Evolutionary conservation across 2,329 filamentous ascomycete species (phyloP).

Genomic region (Aureobasidium melanogenum): DNA sequence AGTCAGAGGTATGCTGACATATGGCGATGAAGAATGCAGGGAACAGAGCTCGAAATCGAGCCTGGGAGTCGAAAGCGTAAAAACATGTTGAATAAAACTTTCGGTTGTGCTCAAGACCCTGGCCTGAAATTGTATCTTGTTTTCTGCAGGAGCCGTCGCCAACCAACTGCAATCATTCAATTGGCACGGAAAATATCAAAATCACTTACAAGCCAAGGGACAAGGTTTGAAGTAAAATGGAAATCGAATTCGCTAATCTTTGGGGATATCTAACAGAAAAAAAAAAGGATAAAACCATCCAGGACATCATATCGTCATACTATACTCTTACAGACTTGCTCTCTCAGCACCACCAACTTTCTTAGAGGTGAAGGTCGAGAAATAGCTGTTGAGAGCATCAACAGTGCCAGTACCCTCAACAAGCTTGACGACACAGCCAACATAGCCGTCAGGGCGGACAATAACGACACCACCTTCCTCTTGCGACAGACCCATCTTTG

Average conservation of each 20-base stretch:
- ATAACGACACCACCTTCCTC: conserved; percentile 71
- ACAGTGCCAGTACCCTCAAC: conserved; percentile 70
- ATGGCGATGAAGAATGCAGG: too few species aligned
- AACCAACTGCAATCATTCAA: not conserved
- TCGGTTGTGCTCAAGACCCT: not conserved
- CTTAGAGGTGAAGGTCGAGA: conserved; percentile 62
- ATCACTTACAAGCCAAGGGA: not conserved
- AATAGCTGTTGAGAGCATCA: conserved; percentile 78
- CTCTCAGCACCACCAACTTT: conserved; percentile 30
- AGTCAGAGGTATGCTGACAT: too few species aligned
- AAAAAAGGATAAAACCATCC: not conserved
- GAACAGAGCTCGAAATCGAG: not conserved
- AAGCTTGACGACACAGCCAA: conserved; percentile 65
- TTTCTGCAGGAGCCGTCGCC: too few species aligned
- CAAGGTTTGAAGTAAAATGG: not conserved
- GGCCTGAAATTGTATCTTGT: too few species aligned
- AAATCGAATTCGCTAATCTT: not conserved
- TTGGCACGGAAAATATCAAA: too few species aligned
- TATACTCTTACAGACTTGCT: conserved; percentile 18
- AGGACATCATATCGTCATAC: not conserved
- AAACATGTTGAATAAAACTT: not conserved
- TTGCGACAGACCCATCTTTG: conserved; percentile 73
- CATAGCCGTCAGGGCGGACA: conserved; percentile 79
- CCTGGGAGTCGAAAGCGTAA: not conserved
- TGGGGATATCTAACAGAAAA: not conserved